Evolutionary conservation across 306 rosid genomes (phyloP).

Genomic region (Dalbergia cochinchinensis): DNA sequence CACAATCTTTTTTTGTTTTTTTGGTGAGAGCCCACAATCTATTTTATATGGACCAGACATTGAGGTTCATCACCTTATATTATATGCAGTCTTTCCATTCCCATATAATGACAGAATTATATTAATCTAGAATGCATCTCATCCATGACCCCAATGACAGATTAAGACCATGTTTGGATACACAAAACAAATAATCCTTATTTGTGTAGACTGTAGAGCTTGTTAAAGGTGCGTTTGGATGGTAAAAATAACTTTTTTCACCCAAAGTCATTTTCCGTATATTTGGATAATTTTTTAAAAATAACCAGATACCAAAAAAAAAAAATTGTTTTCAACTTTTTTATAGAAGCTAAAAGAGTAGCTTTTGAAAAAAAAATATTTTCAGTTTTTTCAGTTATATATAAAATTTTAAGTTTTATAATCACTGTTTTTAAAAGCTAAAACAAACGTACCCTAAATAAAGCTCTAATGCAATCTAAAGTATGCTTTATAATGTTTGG

Average conservation of each 20-base stretch:
- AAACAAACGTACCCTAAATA: neutral
- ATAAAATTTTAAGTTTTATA: too few relatives aligned
- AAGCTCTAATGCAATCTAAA: slow-evolving; percentile 1
- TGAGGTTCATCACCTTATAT: slow-evolving; percentile 17
- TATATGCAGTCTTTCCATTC: slow-evolving; percentile 24
- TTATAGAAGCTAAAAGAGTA: too few relatives aligned
- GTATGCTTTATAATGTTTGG: neutral
- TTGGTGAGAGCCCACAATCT: neutral
- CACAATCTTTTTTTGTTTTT: neutral
- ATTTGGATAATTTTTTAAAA: too few relatives aligned
- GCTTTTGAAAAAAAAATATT: too few relatives aligned
- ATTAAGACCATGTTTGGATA: slow-evolving; percentile 3
- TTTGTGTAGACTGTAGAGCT: neutral
- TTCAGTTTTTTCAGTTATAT: too few relatives aligned
- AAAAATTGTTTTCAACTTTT: too few relatives aligned
- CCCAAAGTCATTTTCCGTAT: too few relatives aligned
- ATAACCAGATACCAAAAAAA: too few relatives aligned
- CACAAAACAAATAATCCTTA: neutral
- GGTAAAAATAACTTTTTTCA: too few relatives aligned
- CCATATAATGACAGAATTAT: slow-evolving; percentile 12
- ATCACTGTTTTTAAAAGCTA: too few relatives aligned
- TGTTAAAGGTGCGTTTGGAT: neutral
- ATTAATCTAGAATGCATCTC: slow-evolving; percentile 10
- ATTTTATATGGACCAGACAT: slow-evolving; percentile 31
- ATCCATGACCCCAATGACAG: slow-evolving; percentile 4